Conservation (phyloP, 148 eudicot species). For the Persicaria maculosa region DNA sequence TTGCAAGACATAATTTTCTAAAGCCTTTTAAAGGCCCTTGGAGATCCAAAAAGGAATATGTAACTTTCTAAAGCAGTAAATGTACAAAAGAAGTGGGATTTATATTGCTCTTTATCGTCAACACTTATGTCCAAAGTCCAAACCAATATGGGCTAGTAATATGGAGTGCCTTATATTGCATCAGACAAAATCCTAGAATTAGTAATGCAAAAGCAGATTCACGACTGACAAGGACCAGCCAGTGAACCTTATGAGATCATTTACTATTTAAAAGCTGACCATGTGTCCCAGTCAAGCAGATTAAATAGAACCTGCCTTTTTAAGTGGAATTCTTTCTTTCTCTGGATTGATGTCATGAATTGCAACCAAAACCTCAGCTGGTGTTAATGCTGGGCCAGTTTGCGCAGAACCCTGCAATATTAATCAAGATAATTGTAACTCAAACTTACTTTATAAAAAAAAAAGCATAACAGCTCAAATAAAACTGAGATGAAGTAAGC, state of each 20-base stretch:
- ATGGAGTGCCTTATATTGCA: not conserved
- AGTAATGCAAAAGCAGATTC: not conserved
- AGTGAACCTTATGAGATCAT: not conserved
- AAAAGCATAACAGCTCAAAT: not conserved
- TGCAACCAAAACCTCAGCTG: constrained; percentile 97
- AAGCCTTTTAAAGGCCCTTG: not conserved
- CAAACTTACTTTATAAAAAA: not conserved
- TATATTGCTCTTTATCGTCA: not conserved
- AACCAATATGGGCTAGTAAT: not conserved
- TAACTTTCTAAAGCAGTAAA: not conserved
- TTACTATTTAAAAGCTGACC: not conserved
- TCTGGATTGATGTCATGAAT: constrained; percentile 93
- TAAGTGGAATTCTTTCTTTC: constrained; percentile 77
- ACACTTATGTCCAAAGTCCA: not conserved
- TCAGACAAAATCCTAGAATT: constrained; percentile 5
- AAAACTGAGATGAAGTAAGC: not conserved
- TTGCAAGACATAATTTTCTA: not conserved
- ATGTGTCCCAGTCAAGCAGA: constrained; percentile 4
- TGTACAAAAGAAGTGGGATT: not conserved
- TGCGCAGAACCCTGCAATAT: constrained; percentile 82
- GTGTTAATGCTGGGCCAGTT: constrained; percentile 94
- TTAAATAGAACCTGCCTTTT: constrained; percentile 46
- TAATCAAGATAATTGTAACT: not conserved
- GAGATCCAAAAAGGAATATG: not conserved
- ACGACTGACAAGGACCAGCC: not conserved